A percentile compares a stretch with the other conserved stretches of the same genome.
Conservation (phyloP, 1,284 basidiomycete species). For the Omphalotus olearius region DNA sequence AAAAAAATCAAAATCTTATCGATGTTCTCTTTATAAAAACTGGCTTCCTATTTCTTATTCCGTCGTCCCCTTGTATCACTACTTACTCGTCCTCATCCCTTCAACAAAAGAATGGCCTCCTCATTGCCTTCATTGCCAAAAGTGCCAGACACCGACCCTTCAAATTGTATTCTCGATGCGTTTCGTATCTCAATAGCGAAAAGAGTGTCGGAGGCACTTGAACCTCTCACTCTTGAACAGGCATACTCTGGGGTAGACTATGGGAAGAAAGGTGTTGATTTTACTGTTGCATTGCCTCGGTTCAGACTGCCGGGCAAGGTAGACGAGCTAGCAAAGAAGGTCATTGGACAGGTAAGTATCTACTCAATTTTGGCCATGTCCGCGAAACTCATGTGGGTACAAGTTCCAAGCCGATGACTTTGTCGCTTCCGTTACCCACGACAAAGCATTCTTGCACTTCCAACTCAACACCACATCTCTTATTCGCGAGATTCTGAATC, state of each 20-base stretch:
- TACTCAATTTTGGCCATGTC: not conserved
- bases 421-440: conserved; percentile 62
- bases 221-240: conserved; percentile 63
- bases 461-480: conserved; percentile 70
- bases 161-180: conserved; percentile 72
- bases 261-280: conserved; percentile 90
- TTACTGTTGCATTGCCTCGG: conserved; percentile 87
- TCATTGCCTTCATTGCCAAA: conserved; percentile 38
- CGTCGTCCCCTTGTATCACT: conserved; percentile 18
- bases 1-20: not conserved
- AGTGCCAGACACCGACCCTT: conserved; percentile 68
- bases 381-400: not conserved
- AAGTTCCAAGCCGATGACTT: conserved; percentile 70
- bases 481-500: conserved; percentile 72
- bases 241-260: conserved; percentile 83
- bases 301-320: conserved; percentile 86
- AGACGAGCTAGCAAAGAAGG: conserved; percentile 73
- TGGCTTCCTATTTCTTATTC: conserved; percentile 23
- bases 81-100: conserved; percentile 8
- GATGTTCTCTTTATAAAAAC: conserved; percentile 8
- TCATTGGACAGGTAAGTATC: conserved; percentile 64
- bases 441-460: conserved; percentile 85
- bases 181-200: conserved; percentile 86
- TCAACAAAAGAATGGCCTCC: conserved; percentile 18
- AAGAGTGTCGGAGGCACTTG: conserved; percentile 68